A percentile compares a stretch with the other conserved stretches of the same genome.
These are phyloP conservation scores for Holtermannia corniformis DNA, from an alignment of 768 basidiomycete species.

Conservation along the genomic window DNA sequence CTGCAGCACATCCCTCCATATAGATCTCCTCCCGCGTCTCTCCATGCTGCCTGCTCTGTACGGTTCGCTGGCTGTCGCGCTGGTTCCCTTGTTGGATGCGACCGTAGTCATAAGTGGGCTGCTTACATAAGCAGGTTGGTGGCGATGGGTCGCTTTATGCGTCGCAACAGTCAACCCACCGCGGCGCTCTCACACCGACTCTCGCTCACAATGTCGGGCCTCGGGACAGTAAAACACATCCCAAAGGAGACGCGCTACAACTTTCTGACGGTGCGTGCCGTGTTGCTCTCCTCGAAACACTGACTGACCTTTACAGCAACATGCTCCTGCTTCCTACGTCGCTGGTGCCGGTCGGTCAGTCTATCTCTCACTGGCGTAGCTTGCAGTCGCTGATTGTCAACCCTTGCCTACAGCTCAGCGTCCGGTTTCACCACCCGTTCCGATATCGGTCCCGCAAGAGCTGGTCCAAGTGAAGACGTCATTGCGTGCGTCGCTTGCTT, in stretches of 20 bases:
- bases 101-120: too few relatives aligned
- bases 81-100: too few relatives aligned
- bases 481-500: constrained; percentile 56
- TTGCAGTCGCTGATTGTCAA: constrained; percentile 2
- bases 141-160: too few relatives aligned
- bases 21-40: too few relatives aligned
- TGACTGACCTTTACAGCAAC: constrained; percentile 18
- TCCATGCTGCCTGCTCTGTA: too few relatives aligned
- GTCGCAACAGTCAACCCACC: too few relatives aligned
- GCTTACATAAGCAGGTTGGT: too few relatives aligned
- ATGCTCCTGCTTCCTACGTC: constrained; percentile 92
- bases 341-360: constrained; percentile 92
- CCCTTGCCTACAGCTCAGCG: constrained; percentile 47
- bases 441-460: constrained; percentile 96
- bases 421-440: constrained; percentile 96
- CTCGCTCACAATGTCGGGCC: constrained; percentile 23
- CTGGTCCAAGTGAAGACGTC: constrained; percentile 83
- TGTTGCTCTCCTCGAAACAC: neutral
- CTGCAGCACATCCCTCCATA: too few relatives aligned
- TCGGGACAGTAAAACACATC: constrained; percentile 34
- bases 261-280: constrained; percentile 37
- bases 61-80: too few relatives aligned
- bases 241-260: constrained; percentile 35
- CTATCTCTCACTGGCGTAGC: neutral
- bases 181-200: too few relatives aligned